Base-by-base conservation (phyloP, 1,139 yeast species). In the Nakaseomyces sp. region DNA sequence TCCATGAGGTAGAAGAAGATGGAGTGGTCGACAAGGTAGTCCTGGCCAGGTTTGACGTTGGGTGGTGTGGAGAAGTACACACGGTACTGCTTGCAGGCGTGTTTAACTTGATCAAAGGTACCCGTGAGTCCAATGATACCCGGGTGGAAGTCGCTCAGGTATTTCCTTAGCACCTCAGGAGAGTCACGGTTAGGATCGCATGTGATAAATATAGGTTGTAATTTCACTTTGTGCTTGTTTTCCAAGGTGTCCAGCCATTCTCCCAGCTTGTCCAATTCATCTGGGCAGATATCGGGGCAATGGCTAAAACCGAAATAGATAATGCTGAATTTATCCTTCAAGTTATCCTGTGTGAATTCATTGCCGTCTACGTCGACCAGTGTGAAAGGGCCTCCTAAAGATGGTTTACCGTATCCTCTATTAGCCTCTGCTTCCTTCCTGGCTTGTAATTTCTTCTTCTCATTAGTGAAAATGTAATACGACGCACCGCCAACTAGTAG, bases 251-350 rank as follows among this genome's bases (percentile, higher is more conserved):
- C 76, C 52, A 91, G 67, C 76, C 93, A 85, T 28, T 78, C 74
- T 2, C 96, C 89, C 63, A 93, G 73, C 60, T 91, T 87, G 61
- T 93, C 98, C 50, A 91, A 74, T 64, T 91, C 99, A 64, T 91
- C 98, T 9, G 98, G 98, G 65, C 99, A 91, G 45, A 91, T 89
- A 65, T 91, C 99, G 4, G 99, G 99, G 67, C 98, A 91, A 66
- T 88, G 89, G 6, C 96, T 85, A 69, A 91, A 93, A 0, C 99
- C 99, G 66, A 91, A 91, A 66, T 91, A 91, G n/a, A 91, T 65
- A 44, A 91, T 70, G 6, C 91, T 77, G 64, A 87, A 91, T 63
- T 77, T 80, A 41, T 89, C 93, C 50, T 75, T 67, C 58, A 93
- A 70, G 57, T 89, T 76, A 49, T 85, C 71, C 33, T 87, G 79